These are phyloP conservation scores for Macrophomina tecta DNA, from an alignment of 2,329 filamentous ascomycete species.

Conservation along the genomic window DNA sequence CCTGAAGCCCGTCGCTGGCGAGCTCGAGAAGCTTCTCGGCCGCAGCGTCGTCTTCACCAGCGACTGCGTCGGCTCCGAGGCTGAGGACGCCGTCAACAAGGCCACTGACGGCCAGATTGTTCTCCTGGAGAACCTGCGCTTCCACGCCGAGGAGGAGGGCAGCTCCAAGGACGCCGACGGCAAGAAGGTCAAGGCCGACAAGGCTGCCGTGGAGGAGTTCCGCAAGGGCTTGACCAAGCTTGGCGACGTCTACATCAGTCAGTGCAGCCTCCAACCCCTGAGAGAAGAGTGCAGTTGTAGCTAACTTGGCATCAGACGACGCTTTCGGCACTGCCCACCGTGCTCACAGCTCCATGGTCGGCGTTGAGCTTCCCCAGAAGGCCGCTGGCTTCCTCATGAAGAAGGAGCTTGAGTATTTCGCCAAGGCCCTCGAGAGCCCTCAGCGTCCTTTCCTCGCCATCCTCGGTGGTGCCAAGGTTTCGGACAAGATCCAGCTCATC, in stretches of 20 bases:
- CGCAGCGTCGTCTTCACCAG: conserved; percentile 86
- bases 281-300: conserved; percentile 27
- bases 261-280: conserved; percentile 46
- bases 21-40: conserved; percentile 88
- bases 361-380: conserved; percentile 93
- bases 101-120: conserved; percentile 82
- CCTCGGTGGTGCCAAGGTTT: conserved; percentile 96
- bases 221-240: conserved; percentile 92
- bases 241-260: conserved; percentile 95
- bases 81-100: conserved; percentile 87
- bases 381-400: conserved; percentile 98
- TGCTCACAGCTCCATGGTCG: conserved; percentile 99
- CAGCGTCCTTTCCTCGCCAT: conserved; percentile 98
- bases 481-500: conserved; percentile 99
- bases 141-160: conserved; percentile 98
- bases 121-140: conserved; percentile 95
- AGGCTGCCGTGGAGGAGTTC: conserved; percentile 90
- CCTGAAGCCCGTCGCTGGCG: conserved; percentile 86
- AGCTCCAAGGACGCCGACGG: conserved; percentile 91
- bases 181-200: conserved; percentile 98
- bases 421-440: conserved; percentile 90
- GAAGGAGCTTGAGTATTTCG: conserved; percentile 99
- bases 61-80: conserved; percentile 88
- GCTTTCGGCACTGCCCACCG: conserved; percentile 98
- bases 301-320: conserved; percentile 69